Evolutionary conservation across 176 grass and related monocot genomes (phyloP).

Genomic region (Eragrostis nindensis): DNA sequence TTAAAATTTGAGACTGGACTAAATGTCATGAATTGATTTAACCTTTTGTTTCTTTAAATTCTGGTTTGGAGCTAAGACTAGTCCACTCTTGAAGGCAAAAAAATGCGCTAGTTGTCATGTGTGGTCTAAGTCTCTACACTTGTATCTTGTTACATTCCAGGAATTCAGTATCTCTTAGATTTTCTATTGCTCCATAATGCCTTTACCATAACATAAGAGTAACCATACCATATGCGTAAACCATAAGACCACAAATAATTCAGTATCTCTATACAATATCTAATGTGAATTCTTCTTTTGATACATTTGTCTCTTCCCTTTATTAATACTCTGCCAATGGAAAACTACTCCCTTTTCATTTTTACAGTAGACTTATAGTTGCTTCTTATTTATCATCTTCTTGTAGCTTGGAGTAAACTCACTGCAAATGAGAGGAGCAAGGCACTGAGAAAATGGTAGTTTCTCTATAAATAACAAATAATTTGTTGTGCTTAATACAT

Average conservation of each 20-base stretch:
- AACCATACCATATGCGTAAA: background rate
- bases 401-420: conserved; percentile 94
- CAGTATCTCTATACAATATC: background rate
- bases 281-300: background rate
- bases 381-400: conserved; percentile 22
- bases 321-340: conserved; percentile 11
- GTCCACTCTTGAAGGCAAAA: too few species aligned
- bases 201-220: background rate
- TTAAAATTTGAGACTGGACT: background rate
- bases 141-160: background rate
- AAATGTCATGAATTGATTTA: background rate
- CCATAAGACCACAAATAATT: background rate
- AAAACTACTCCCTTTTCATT: background rate
- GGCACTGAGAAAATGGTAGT: conserved; percentile 89
- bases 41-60: background rate
- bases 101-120: background rate
- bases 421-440: conserved; percentile 94
- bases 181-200: background rate
- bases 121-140: background rate
- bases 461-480: conserved; percentile 18
- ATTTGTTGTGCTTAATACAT: conserved; percentile 5
- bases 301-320: background rate
- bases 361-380: background rate
- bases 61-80: background rate
- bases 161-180: background rate